Evolutionary conservation across 106 monocot genomes (phyloP).

Genomic region (Cymbidium sinense): DNA sequence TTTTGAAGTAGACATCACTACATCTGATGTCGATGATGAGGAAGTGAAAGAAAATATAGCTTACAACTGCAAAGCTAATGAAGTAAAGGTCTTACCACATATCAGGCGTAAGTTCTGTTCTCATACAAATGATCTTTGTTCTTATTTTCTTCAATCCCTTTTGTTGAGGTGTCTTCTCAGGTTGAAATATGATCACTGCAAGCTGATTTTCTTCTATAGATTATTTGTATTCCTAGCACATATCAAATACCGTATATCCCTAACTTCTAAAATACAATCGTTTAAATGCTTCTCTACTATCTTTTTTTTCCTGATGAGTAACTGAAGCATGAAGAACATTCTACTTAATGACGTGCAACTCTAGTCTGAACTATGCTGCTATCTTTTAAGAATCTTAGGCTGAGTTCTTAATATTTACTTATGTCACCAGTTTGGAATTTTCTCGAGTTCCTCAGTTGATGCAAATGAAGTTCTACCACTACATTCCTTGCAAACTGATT

Average conservation of each 20-base stretch:
- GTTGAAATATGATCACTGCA: neutral
- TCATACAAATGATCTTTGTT: neutral
- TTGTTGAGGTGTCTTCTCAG: neutral
- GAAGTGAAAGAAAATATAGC: conserved; percentile 90
- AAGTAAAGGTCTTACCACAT: conserved; percentile 63
- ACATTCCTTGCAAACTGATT: no score
- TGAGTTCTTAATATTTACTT: neutral
- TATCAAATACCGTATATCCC: neutral
- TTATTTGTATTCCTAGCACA: neutral
- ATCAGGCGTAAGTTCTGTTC: conserved; percentile 65
- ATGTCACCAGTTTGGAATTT: no score
- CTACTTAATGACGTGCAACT: neutral
- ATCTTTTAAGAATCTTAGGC: neutral
- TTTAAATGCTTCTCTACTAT: neutral
- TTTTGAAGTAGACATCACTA: conserved; percentile 84
- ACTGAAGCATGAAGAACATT: neutral
- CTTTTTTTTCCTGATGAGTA: neutral
- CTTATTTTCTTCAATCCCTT: neutral
- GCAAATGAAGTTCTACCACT: no score
- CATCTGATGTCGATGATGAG: conserved; percentile 82
- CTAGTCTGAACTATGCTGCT: neutral
- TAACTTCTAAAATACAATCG: neutral
- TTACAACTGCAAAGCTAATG: conserved; percentile 74
- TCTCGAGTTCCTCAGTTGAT: no score
- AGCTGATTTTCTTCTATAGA: neutral